Base-by-base conservation (phyloP, 306 rosid genomes). In the Begonia masoniana region DNA sequence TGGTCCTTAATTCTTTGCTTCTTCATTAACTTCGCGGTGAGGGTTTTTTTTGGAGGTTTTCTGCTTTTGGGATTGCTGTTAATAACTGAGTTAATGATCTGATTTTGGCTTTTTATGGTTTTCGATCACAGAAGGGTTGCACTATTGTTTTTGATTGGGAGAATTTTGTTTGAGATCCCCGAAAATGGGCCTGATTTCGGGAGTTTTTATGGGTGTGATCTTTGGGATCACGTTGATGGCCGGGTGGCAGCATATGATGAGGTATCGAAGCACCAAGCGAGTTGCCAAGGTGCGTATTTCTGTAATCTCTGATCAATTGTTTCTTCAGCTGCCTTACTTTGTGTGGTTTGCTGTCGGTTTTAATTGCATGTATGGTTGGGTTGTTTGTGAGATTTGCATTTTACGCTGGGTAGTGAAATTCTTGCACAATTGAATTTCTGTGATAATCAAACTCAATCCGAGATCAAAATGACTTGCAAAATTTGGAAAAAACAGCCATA, bases 101-200 rank as follows among this genome's bases (percentile, higher is more conserved):
- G 39, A 21, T 47, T 13, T 36, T 63, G 45, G 2, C 51, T 54
- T 35, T 42, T 45, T 45, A 12, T 45, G n/a, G 13, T 10, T 11
- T 12, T 45, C 13, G 6, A 45, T n/a, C 49, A n/a, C 7, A 45
- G 49, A 45, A 45, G 39, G 39, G 15, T 45, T 45, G 13, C 5
- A 12, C 6, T 45, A 45, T 45, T 45, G 49, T 45, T 49, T 43
- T 6, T 23, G 12, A 47, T 55, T 68, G 55, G 71, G 65, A 59
- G 9, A 67, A 55, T 65, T 67, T 63, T 46, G 62, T 46, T 73
- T 67, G 74, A 70, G 62, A 61, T 65, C 66, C 41, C 59, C 23
- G 54, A 63, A 71, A 58, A 88, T 84, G 97, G 95, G 95, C 69
- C 59, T 88, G 93, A 69, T 82, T 82, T 79, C 95, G 76, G 97